phyloP scores from a whole-genome alignment of 2,329 filamentous ascomycete genomes.

The Hypoxylon sp. region DNA sequence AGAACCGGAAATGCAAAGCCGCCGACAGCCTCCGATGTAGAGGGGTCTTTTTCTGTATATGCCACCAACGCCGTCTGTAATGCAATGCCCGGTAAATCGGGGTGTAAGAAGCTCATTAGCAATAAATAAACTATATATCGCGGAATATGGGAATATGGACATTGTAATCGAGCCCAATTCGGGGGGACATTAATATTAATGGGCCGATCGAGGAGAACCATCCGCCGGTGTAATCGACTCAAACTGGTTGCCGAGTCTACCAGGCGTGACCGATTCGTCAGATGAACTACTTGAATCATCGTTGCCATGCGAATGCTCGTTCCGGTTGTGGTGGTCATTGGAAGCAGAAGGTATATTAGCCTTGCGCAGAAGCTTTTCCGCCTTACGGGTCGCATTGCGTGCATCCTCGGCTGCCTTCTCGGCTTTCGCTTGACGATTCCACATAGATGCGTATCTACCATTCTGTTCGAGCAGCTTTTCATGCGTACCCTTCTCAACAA shows the following conservation, averaged over 20 bases:
- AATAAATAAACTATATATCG: conserved; percentile 50
- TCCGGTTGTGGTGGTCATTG: conserved; percentile 44
- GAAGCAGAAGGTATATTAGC: conserved; percentile 63
- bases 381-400: conserved; percentile 59
- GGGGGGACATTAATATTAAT: conserved; percentile 45
- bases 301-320: conserved; percentile 57
- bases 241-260: conserved; percentile 36
- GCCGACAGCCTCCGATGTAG: conserved; percentile 43
- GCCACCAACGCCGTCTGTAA: conserved; percentile 52
- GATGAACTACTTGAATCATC: conserved; percentile 60
- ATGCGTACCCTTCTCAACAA: conserved; percentile 85
- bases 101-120: conserved; percentile 48
- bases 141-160: conserved; percentile 39
- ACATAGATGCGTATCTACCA: conserved; percentile 87
- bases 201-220: conserved; percentile 39
- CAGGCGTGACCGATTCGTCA: conserved; percentile 50
- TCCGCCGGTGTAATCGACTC: conserved; percentile 37
- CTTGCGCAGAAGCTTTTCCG: conserved; percentile 63
- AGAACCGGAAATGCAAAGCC: conserved; percentile 48
- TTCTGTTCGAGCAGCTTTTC: conserved; percentile 78
- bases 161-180: conserved; percentile 37
- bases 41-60: conserved; percentile 53
- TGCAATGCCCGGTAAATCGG: conserved; percentile 47
- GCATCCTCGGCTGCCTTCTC: conserved; percentile 78
- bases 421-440: conserved; percentile 88